phyloP scores from a whole-genome alignment of 805 yeast genomes.

The Dipodascopsis tothii region DNA sequence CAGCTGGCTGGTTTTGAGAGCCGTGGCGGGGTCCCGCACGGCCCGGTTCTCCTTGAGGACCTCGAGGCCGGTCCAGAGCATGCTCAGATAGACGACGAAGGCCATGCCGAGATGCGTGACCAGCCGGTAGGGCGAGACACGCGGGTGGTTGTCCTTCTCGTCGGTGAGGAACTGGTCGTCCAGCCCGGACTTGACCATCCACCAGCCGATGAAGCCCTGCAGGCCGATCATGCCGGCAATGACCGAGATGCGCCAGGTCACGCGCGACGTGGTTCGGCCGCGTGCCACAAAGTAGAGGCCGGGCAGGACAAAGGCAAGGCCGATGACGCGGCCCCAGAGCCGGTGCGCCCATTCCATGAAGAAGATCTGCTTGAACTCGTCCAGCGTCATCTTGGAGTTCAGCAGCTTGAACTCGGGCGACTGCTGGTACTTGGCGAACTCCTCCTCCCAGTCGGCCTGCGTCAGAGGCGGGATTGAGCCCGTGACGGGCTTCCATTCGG shows the following conservation, averaged over 20 bases:
- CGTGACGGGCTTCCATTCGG: constrained; percentile 98
- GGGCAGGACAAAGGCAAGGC: constrained; percentile 73
- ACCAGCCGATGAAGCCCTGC: constrained; percentile 97
- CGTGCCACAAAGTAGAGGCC: constrained; percentile 70
- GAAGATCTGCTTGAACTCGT: constrained; percentile 90
- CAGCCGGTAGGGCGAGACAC: constrained; percentile 89
- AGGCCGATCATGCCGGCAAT: constrained; percentile 74
- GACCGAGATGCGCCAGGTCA: constrained; percentile 60
- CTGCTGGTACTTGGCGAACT: constrained; percentile 68
- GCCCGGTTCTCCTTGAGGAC: constrained; percentile 67
- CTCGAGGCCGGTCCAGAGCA: constrained; percentile 84
- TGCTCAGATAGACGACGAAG: constrained; percentile 75
- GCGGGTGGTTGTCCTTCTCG: constrained; percentile 63
- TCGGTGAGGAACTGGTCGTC: constrained; percentile 70
- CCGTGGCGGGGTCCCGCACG: constrained; percentile 55
- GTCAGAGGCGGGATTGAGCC: constrained; percentile 86
- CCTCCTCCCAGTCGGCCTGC: constrained; percentile 76
- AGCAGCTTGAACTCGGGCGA: constrained; percentile 88
- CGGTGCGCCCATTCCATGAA: constrained; percentile 98
- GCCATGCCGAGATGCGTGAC: constrained; percentile 94
- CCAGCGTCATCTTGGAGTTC: constrained; percentile 80
- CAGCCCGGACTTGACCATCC: constrained; percentile 98
- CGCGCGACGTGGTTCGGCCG: constrained; percentile 57
- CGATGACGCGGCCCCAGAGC: constrained; percentile 84
- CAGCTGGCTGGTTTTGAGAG: constrained; percentile 47